phyloP scores from a whole-genome alignment of 768 basidiomycete species.

The Pleurotus djamor region DNA sequence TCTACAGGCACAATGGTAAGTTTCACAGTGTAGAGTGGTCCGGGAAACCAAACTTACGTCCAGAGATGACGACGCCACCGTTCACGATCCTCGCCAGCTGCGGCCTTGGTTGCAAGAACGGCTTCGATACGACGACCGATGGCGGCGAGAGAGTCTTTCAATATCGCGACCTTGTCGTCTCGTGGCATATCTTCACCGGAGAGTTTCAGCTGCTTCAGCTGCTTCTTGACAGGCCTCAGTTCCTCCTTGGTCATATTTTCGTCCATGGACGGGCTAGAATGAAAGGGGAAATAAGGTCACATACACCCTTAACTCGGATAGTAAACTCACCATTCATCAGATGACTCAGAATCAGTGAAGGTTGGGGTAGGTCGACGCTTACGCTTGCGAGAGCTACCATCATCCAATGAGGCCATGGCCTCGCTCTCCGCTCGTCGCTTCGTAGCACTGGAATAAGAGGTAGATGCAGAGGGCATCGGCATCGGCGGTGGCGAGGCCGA shows the following conservation, averaged over 20 bases:
- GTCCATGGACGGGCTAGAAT: slow-evolving; percentile 87
- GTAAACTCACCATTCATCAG: slow-evolving; percentile 79
- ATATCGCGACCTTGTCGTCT: slow-evolving; percentile 93
- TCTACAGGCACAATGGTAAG: slow-evolving; percentile 33
- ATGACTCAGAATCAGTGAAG: slow-evolving; percentile 93
- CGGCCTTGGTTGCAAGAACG: slow-evolving; percentile 74
- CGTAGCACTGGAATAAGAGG: slow-evolving; percentile 41
- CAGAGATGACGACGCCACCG: slow-evolving; percentile 94
- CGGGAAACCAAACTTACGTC: slow-evolving; percentile 86
- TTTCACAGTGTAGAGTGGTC: too few relatives aligned
- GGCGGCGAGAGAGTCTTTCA: slow-evolving; percentile 93
- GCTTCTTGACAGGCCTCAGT: slow-evolving; percentile 94
- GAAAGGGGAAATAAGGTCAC: slow-evolving; percentile 8
- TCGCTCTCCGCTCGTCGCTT: slow-evolving; percentile 86
- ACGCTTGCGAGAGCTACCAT: slow-evolving; percentile 65
- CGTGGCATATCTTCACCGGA: slow-evolving; percentile 92
- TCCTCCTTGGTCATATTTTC: slow-evolving; percentile 92
- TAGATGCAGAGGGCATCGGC: slow-evolving; percentile 60
- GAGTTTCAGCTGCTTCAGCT: slow-evolving; percentile 95
- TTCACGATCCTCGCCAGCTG: slow-evolving; percentile 78
- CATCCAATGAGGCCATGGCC: slow-evolving; percentile 79
- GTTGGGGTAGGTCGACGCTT: slow-evolving; percentile 96
- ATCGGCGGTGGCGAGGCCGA: slow-evolving; percentile 77
- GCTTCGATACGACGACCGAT: slow-evolving; percentile 91
- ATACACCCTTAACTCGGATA: background rate